A percentile compares a stretch with the other conserved stretches of the same genome.
phyloP scores from a whole-genome alignment of 805 yeast genomes.

The Scheffersomyces ergatensis region DNA sequence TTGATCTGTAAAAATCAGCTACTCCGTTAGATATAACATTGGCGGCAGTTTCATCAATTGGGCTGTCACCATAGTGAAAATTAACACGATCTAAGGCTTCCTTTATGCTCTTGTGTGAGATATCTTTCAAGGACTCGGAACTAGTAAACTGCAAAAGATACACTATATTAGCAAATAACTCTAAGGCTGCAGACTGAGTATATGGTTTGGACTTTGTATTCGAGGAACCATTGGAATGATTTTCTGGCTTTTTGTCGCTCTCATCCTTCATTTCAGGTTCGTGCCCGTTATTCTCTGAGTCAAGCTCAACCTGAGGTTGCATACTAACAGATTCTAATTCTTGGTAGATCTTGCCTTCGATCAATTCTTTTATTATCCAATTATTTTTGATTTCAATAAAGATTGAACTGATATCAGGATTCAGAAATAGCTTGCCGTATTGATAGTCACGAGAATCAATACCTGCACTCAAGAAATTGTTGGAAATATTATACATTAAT shows the following conservation, averaged over 20 bases:
- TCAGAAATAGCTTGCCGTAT: slow-evolving; percentile 20
- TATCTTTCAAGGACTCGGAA: not conserved
- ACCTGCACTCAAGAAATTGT: slow-evolving; percentile 8
- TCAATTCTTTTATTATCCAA: slow-evolving; percentile 21
- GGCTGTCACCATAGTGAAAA: not conserved
- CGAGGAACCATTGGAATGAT: not conserved
- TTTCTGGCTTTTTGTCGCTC: not conserved
- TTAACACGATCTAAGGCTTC: not conserved
- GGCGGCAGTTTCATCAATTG: slow-evolving; percentile 5
- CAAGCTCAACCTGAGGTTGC: not conserved
- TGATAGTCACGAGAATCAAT: slow-evolving; percentile 3
- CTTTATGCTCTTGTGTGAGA: no score
- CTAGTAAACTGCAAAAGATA: slow-evolving; percentile 17
- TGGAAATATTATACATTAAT: slow-evolving; percentile 16
- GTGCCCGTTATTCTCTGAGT: not conserved
- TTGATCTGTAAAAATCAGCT: slow-evolving; percentile 26
- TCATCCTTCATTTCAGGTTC: not conserved
- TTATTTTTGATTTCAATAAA: slow-evolving; percentile 27
- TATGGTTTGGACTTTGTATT: no score
- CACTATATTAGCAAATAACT: slow-evolving; percentile 18
- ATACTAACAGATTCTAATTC: not conserved
- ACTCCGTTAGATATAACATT: slow-evolving; percentile 12
- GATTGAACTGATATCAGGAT: slow-evolving; percentile 9
- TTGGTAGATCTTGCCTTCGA: slow-evolving; percentile 6
- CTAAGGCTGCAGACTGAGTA: not conserved